Evolutionary conservation across 192 early-diverging fungal species (phyloP).

Genomic region (Linnemannia elongata): DNA sequence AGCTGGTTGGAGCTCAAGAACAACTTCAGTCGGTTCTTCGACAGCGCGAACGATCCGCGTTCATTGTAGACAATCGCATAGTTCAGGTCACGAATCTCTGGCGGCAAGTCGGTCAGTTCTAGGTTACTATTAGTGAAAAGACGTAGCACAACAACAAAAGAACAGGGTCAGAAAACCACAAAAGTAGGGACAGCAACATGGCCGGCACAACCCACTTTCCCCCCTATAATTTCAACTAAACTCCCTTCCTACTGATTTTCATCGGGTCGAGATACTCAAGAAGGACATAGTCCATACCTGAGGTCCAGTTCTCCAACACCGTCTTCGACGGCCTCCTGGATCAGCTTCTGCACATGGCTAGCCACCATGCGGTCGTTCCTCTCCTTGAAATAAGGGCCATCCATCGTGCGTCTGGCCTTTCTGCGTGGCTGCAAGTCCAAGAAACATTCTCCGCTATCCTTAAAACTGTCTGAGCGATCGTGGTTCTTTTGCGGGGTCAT

Average conservation of each 20-base stretch:
- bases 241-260: neutral
- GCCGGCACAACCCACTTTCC: too few relatives aligned
- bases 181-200: neutral
- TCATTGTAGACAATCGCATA: slow-evolving; percentile 50
- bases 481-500: slow-evolving; percentile 19
- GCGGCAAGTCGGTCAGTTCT: slow-evolving; percentile 41
- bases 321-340: slow-evolving; percentile 52
- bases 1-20: slow-evolving; percentile 61
- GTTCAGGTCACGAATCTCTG: slow-evolving; percentile 43
- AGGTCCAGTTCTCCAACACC: slow-evolving; percentile 50
- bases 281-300: slow-evolving; percentile 39
- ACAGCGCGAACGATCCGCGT: slow-evolving; percentile 47
- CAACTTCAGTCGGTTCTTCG: slow-evolving; percentile 55
- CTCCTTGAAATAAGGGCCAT: slow-evolving; percentile 36
- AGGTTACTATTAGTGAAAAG: slow-evolving; percentile 22
- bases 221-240: neutral
- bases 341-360: slow-evolving; percentile 45
- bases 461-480: slow-evolving; percentile 14
- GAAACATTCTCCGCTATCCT: slow-evolving; percentile 18
- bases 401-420: slow-evolving; percentile 38
- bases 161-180: neutral
- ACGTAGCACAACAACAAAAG: neutral
- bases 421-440: slow-evolving; percentile 31
- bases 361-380: slow-evolving; percentile 36
- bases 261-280: neutral